Evolutionary conservation across 225 moss, liverwort and hornwort genomes (phyloP).

Genomic region (Marchantia polymorpha): DNA sequence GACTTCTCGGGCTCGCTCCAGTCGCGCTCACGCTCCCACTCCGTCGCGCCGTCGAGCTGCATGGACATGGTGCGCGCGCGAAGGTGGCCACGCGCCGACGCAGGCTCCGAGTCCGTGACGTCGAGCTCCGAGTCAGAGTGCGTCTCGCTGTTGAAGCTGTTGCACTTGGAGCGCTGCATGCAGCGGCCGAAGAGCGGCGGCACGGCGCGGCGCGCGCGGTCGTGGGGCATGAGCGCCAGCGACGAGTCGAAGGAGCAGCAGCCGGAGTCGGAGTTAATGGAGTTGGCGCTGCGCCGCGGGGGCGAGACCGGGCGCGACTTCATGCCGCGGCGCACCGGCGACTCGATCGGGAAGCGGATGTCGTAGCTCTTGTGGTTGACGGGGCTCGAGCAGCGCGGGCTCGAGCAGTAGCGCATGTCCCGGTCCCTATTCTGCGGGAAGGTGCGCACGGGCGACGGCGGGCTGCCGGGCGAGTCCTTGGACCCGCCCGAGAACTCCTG

Average conservation of each 20-base stretch:
- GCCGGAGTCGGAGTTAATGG: slow-evolving; percentile 35
- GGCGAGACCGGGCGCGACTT: slow-evolving; percentile 33
- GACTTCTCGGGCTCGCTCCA: slow-evolving; percentile 21
- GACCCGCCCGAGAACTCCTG: slow-evolving; percentile 23
- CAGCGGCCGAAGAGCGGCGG: slow-evolving; percentile 25
- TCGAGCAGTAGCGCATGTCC: slow-evolving; percentile 17
- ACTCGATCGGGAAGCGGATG: slow-evolving; percentile 39
- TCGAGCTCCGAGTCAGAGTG: slow-evolving; percentile 40
- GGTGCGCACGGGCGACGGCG: slow-evolving; percentile 29
- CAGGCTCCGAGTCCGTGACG: slow-evolving; percentile 17
- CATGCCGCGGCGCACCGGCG: slow-evolving; percentile 25
- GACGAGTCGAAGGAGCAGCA: slow-evolving; percentile 32
- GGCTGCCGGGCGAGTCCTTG: slow-evolving; percentile 18
- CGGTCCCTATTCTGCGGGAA: slow-evolving; percentile 32
- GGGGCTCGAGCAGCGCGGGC: slow-evolving; percentile 19
- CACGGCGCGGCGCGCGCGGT: slow-evolving; percentile 28
- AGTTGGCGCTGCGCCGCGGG: neutral
- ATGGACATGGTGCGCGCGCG: slow-evolving; percentile 30
- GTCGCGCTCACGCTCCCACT: slow-evolving; percentile 21
- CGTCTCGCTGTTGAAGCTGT: slow-evolving; percentile 29
- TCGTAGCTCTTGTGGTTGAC: slow-evolving; percentile 24
- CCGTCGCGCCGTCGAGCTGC: slow-evolving; percentile 29
- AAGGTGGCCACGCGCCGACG: neutral
- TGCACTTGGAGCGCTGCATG: slow-evolving; percentile 35
- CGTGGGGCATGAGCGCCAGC: slow-evolving; percentile 23